Conservation (phyloP, 208 protist species). For the Angomonas desouzai region DNA sequence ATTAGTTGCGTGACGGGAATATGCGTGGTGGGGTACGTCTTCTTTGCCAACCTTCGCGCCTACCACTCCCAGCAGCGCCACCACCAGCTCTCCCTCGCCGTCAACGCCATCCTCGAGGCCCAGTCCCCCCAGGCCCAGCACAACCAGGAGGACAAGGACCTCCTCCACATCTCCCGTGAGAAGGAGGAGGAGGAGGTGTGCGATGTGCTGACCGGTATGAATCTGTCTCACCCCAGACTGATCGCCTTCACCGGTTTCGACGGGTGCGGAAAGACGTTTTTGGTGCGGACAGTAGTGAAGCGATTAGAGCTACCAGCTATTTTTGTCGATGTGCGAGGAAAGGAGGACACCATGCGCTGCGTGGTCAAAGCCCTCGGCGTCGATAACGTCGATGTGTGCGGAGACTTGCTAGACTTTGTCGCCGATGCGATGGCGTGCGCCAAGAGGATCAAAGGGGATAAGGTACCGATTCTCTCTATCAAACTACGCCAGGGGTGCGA, state of each 20-base stretch:
- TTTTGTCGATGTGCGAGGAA: slow-evolving; percentile 64
- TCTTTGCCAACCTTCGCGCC: slow-evolving; percentile 44
- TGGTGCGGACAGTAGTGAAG: slow-evolving; percentile 44
- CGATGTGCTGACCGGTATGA: slow-evolving; percentile 25
- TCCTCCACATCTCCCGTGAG: slow-evolving; percentile 13
- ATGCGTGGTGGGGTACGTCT: slow-evolving; percentile 51
- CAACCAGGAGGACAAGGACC: neutral
- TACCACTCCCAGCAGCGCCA: slow-evolving; percentile 45
- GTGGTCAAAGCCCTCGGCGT: slow-evolving; percentile 66
- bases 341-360: slow-evolving; percentile 60
- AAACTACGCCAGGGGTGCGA: slow-evolving; percentile 65
- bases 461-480: slow-evolving; percentile 60
- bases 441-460: slow-evolving; percentile 20
- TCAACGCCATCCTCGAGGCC: slow-evolving; percentile 19
- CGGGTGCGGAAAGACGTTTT: slow-evolving; percentile 50
- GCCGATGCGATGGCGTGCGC: slow-evolving; percentile 37
- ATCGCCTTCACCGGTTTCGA: slow-evolving; percentile 55
- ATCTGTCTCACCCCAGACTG: slow-evolving; percentile 33
- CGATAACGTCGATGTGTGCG: slow-evolving; percentile 77
- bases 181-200: slow-evolving; percentile 31
- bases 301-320: slow-evolving; percentile 53
- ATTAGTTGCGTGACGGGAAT: slow-evolving; percentile 56
- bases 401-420: slow-evolving; percentile 75
- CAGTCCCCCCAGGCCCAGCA: neutral
- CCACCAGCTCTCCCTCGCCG: slow-evolving; percentile 39